phyloP scores from a whole-genome alignment of 129 eudicot genomes.

The Daucus carota region DNA sequence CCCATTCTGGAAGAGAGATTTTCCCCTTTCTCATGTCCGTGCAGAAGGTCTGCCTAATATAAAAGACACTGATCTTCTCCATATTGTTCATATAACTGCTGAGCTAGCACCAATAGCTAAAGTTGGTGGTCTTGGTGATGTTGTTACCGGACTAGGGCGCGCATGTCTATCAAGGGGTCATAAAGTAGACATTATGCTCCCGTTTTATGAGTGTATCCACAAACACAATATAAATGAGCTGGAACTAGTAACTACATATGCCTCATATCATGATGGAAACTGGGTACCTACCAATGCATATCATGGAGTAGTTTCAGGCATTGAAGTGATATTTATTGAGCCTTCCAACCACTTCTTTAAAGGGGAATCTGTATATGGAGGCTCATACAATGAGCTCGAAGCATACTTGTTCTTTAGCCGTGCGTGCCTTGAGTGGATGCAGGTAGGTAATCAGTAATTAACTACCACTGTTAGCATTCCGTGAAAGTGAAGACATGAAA shows the following conservation, averaged over 20 bases:
- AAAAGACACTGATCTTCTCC: conserved; percentile 56
- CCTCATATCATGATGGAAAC: conserved; percentile 62
- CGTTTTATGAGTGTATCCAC: conserved; percentile 75
- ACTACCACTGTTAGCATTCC: background rate
- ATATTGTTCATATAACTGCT: conserved; percentile 71
- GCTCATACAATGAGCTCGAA: conserved; percentile 79
- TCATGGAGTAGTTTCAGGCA: conserved; percentile 55
- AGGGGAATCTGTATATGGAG: conserved; percentile 69
- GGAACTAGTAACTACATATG: conserved; percentile 39
- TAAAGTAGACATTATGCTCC: conserved; percentile 73
- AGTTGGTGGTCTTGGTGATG: conserved; percentile 94
- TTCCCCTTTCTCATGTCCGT: conserved; percentile 35
- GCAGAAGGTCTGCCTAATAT: conserved; percentile 23
- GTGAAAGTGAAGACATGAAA: background rate
- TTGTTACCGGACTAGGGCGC: conserved; percentile 78
- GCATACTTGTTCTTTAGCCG: conserved; percentile 86
- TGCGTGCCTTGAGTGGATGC: conserved; percentile 96
- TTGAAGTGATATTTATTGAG: conserved; percentile 66
- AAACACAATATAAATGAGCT: conserved; percentile 45
- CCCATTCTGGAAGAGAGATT: conserved; percentile 70
- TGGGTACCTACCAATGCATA: conserved; percentile 74
- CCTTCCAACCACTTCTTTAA: conserved; percentile 77
- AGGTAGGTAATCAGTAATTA: conserved; percentile 37
- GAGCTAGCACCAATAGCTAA: conserved; percentile 91
- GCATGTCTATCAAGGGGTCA: conserved; percentile 74